Base-by-base conservation (phyloP, 257 asterid genomes). In the Coffea eugenioides region DNA sequence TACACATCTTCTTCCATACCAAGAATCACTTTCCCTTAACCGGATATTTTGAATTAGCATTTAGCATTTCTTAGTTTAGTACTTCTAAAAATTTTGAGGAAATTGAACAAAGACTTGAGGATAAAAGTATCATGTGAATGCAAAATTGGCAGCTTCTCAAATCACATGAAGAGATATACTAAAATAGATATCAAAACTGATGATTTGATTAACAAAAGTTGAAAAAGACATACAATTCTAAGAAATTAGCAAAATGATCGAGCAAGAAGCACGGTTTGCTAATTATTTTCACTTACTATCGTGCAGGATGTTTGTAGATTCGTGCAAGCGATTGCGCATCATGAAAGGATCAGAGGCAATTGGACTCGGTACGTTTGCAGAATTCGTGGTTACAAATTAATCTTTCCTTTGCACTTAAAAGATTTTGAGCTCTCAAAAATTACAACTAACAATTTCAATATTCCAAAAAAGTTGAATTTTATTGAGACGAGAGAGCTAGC, bases 341-440 rank as follows among this genome's bases (percentile, higher is more conserved):
- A 88, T 86, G 89, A 88, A 82, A 76, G 91, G 91, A 73, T 88
- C 90, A 39, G 91, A 88, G 82, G 91, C 90, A 46, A 88, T 84
- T 78, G 91, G 91, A 56, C 91, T 88, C 73, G 91, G 91, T 88
- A 84, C 0, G 87, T 34, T 5, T 2, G 9, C 6, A 23, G 4
- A 15, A 51, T 36, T 20, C 69, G 3, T 15, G 25, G 36, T 14
- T 5, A 2, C 8, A 18, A 39, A 18, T 68, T 36, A 39, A 18
- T 68, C 16, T 69, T 34, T 13, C 51, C 0, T 69, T 27, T 62
- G 10, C 5, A 25, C 4, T 61, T 23, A 7, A 2, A 52, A 2
- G 15, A 31, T 61, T 12, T 61, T 23, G 14, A 23, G 14, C 67
- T 21, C 9, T 31, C 23, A 61, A 21, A 61, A 21, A 61, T 23